phyloP scores from a whole-genome alignment of 495 filamentous ascomycete species.

The Lophiostoma macrostomum region DNA sequence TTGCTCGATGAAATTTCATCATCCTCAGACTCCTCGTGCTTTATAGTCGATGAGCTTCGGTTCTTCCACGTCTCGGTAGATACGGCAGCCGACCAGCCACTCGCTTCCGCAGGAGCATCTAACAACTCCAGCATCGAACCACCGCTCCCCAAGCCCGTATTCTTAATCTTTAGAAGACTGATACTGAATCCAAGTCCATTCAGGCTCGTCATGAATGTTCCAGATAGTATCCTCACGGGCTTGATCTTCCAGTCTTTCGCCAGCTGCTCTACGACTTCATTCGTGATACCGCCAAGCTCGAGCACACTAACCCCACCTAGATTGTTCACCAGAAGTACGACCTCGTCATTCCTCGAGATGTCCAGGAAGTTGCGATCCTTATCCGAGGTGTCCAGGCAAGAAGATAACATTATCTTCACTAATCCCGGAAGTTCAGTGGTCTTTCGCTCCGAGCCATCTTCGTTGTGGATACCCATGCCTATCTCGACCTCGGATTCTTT shows the following conservation, averaged over 20 bases:
- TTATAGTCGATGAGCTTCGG: conserved; percentile 22
- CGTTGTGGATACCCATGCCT: conserved; percentile 99
- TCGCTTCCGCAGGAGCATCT: conserved; percentile 79
- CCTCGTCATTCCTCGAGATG: conserved; percentile 59
- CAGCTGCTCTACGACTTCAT: conserved; percentile 83
- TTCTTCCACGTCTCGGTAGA: conserved; percentile 53
- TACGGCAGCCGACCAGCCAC: conserved; percentile 79
- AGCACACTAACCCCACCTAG: conserved; percentile 86
- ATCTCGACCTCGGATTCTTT: conserved; percentile 77
- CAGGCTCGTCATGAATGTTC: conserved; percentile 80
- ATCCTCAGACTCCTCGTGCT: conserved; percentile 38
- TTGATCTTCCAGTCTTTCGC: conserved; percentile 63
- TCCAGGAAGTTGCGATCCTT: conserved; percentile 76
- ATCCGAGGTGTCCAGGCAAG: conserved; percentile 76
- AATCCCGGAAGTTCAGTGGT: conserved; percentile 63
- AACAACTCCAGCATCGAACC: conserved; percentile 82
- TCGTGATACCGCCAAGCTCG: conserved; percentile 83
- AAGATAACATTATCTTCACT: conserved; percentile 73
- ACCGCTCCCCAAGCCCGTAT: conserved; percentile 72
- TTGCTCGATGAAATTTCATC: conserved; percentile 62
- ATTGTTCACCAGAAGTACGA: conserved; percentile 86
- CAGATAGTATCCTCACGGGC: conserved; percentile 64
- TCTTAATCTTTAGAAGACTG: conserved; percentile 72
- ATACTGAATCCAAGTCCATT: conserved; percentile 93
- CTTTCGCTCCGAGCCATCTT: conserved; percentile 76